These are phyloP conservation scores for Arachnomyces sp. DNA, from an alignment of 2,329 filamentous ascomycete species.

Conservation along the genomic window DNA sequence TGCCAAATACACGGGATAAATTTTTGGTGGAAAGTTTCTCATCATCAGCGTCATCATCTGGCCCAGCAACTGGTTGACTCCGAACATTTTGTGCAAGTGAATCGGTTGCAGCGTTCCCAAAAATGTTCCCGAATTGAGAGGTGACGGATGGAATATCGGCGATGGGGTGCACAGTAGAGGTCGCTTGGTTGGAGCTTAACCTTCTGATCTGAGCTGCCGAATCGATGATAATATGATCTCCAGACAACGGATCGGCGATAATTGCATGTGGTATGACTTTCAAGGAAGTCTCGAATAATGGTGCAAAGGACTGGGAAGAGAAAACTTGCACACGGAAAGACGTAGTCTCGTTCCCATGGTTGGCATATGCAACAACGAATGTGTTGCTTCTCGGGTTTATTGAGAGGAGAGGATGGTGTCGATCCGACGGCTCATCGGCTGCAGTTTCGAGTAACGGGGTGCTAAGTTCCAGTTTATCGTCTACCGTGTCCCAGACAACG, in stretches of 20 bases:
- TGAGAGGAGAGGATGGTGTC: constrained; percentile 44
- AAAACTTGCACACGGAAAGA: constrained; percentile 55
- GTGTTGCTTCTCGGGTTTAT: constrained; percentile 57
- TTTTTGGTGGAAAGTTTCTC: constrained; percentile 18
- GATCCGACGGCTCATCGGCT: constrained; percentile 6
- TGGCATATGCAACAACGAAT: constrained; percentile 54
- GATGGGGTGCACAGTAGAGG: constrained; percentile 17
- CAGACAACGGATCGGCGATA: constrained; percentile 53
- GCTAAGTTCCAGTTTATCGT: constrained; percentile 63
- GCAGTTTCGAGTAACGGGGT: constrained; percentile 42
- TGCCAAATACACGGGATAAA: constrained; percentile 30
- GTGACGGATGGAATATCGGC: constrained; percentile 19
- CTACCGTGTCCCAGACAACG: constrained; percentile 74
- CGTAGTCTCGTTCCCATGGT: constrained; percentile 31
- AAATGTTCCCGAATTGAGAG: constrained; percentile 28
- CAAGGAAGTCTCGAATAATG: constrained; percentile 49
- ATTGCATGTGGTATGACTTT: constrained; percentile 57
- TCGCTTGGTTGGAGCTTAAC: constrained; percentile 21
- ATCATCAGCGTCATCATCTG: constrained; percentile 1
- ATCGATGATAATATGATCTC: constrained; percentile 69
- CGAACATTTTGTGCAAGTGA: constrained; percentile 1
- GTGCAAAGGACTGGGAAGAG: constrained; percentile 49
- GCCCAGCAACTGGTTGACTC: constrained; percentile 2
- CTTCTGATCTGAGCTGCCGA: constrained; percentile 62
- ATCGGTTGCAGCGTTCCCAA: constrained; percentile 14